Conservation (phyloP, 2,329 filamentous ascomycete genomes). For the Scedosporium apiospermum region DNA sequence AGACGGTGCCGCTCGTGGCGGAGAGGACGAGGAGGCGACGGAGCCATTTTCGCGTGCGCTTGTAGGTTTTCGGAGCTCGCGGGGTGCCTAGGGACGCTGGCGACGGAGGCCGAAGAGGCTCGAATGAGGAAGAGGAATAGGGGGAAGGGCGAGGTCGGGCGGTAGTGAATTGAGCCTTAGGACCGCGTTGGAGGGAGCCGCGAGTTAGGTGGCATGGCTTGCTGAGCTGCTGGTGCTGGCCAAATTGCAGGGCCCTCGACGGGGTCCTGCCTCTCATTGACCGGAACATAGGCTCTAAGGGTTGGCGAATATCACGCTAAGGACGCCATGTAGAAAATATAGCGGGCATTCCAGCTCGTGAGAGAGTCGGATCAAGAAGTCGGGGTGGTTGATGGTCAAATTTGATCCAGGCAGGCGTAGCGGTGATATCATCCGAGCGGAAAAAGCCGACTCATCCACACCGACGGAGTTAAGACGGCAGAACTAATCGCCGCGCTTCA, state of each 20-base stretch:
- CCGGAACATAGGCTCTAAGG: background rate
- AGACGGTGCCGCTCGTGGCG: conserved; percentile 49
- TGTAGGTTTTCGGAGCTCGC: conserved; percentile 59
- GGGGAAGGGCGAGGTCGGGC: conserved; percentile 9
- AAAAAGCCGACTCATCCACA: background rate
- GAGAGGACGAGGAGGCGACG: conserved; percentile 60
- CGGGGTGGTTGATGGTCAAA: background rate
- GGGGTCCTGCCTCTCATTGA: background rate
- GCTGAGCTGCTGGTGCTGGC: background rate
- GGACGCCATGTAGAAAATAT: background rate
- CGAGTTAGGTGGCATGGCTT: background rate
- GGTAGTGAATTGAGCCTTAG: background rate
- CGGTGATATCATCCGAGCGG: background rate
- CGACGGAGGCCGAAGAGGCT: conserved; percentile 64
- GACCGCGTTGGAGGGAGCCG: background rate
- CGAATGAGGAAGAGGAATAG: conserved; percentile 32
- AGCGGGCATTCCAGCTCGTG: background rate
- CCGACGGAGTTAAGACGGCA: background rate
- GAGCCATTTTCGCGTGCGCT: conserved; percentile 62
- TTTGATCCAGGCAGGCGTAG: background rate
- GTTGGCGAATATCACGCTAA: background rate
- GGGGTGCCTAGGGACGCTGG: conserved; percentile 71
- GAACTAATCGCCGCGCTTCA: background rate
- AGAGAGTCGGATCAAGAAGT: background rate
- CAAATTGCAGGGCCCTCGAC: background rate